Conservation (phyloP, 352 stramenopile genomes). For the Globisporangium ultimum region DNA sequence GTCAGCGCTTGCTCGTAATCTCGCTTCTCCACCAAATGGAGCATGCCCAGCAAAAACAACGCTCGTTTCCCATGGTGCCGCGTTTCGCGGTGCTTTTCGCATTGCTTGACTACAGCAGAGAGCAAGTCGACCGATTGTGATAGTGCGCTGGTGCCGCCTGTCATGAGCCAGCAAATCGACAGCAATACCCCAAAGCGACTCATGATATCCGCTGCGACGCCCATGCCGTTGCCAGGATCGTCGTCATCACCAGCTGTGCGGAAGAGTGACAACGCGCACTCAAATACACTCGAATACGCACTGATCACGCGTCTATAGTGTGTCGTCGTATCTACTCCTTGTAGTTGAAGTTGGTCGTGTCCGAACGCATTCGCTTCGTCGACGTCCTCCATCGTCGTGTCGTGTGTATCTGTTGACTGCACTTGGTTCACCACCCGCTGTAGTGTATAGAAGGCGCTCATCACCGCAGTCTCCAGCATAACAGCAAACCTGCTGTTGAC, state of each 20-base stretch:
- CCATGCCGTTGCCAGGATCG: neutral
- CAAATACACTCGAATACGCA: slow-evolving; percentile 1
- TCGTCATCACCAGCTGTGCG: neutral
- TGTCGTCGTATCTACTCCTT: neutral
- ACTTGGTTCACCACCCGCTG: neutral
- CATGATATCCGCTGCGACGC: slow-evolving; percentile 5
- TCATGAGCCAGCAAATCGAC: slow-evolving; percentile 1
- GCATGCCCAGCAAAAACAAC: slow-evolving; percentile 43
- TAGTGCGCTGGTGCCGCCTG: neutral
- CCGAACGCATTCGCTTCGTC: neutral
- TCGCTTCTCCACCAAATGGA: slow-evolving; percentile 22
- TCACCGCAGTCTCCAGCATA: slow-evolving; percentile 10
- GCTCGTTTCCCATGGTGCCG: slow-evolving; percentile 17
- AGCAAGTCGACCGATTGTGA: slow-evolving; percentile 4
- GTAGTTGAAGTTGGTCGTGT: neutral
- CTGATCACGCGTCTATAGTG: neutral
- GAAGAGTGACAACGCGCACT: neutral
- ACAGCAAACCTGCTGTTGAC: neutral
- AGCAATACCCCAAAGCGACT: slow-evolving; percentile 11
- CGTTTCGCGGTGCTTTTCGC: neutral
- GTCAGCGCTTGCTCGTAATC: slow-evolving; percentile 25
- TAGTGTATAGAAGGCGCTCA: neutral
- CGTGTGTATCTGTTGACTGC: too few relatives aligned
- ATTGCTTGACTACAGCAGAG: neutral
- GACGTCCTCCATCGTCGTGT: neutral